These are phyloP conservation scores for Bjerkandera adusta DNA, from an alignment of 1,284 basidiomycete genomes.

Conservation along the genomic window DNA sequence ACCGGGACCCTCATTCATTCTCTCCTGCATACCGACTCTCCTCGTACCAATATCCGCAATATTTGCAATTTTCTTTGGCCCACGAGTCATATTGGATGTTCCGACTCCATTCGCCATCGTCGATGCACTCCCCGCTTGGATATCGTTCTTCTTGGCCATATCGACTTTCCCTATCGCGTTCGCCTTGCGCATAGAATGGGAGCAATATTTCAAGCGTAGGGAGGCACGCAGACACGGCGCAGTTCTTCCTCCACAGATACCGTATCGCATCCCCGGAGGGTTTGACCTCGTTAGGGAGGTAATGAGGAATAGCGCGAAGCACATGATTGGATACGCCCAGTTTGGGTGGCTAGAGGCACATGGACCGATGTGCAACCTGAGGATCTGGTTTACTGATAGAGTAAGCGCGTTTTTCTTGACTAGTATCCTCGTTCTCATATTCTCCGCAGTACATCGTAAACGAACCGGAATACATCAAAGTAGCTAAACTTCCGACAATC, in stretches of 20 bases:
- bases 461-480: slow-evolving; percentile 32
- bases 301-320: slow-evolving; percentile 1
- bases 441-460: not conserved
- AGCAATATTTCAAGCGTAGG: slow-evolving; percentile 10
- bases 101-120: slow-evolving; percentile 4
- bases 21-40: slow-evolving; percentile 10
- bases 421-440: not conserved
- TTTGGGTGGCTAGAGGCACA: slow-evolving; percentile 18
- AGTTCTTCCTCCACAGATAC: slow-evolving; percentile 16
- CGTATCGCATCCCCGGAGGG: slow-evolving; percentile 18
- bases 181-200: slow-evolving; percentile 3
- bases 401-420: slow-evolving; percentile 13
- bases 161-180: slow-evolving; percentile 12
- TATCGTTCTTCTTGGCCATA: no score
- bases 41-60: slow-evolving; percentile 6
- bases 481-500: no score
- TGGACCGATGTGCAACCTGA: slow-evolving; percentile 18
- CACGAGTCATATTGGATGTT: not conserved
- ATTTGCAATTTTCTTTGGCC: not conserved
- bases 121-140: no score
- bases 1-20: slow-evolving; percentile 15
- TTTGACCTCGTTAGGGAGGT: slow-evolving; percentile 17
- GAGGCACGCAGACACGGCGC: slow-evolving; percentile 21
- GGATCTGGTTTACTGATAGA: slow-evolving; percentile 16
- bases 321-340: slow-evolving; percentile 16